Base-by-base conservation (phyloP, 2,329 filamentous ascomycete genomes). In the Aspergillus proliferans region DNA sequence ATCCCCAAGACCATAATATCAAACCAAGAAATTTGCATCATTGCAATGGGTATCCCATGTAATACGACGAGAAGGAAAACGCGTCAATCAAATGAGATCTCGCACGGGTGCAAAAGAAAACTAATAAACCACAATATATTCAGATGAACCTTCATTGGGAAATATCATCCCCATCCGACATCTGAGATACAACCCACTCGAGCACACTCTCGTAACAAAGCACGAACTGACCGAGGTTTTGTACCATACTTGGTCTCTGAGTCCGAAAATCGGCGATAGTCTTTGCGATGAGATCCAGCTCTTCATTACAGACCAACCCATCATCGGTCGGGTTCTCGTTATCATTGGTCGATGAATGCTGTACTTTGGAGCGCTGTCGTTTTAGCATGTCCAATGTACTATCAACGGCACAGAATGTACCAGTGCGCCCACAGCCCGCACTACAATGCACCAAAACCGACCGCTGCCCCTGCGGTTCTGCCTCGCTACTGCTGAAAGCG, bases 351-450 rank as follows among this genome's bases (percentile, higher is more conserved):
- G 43, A 18, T 33, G 46, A 19, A 28, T 42, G 26, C 28, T 65
- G 4, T 58, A 59, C 26, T 70, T 71, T 51, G 15, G 69, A 66
- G 18, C 75, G 80, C 68, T 95, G 90, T n/a, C 88, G 83, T 73
- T 95, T 95, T 52, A 98, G 74, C 87, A 96, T 95, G 69, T 96
- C 91, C 49, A 97, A 85, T 7, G 97, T 93, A 36, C 86, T 92
- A 66, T 97, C 93, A 14, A 97, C 90, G 0, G 93, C 95, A 67
- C 93, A 97, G 64, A 97, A 98, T 0, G 93, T 92, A 3, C 93
- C 93, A 0, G 93, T 98, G 12, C 93, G 86, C 0, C 93, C 93
- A 70, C 93, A 98, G 0, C 93, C 93, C 3, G 93, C 93, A 47
- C 89, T 95, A 71, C 93, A 98, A 67, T 98, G 93, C 0, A 98